Percentiles rank a stretch among this genome's conserved stretches.
These are phyloP conservation scores for Polymyxa betae DNA, from an alignment of 208 protist genomes.

Conservation along the genomic window DNA sequence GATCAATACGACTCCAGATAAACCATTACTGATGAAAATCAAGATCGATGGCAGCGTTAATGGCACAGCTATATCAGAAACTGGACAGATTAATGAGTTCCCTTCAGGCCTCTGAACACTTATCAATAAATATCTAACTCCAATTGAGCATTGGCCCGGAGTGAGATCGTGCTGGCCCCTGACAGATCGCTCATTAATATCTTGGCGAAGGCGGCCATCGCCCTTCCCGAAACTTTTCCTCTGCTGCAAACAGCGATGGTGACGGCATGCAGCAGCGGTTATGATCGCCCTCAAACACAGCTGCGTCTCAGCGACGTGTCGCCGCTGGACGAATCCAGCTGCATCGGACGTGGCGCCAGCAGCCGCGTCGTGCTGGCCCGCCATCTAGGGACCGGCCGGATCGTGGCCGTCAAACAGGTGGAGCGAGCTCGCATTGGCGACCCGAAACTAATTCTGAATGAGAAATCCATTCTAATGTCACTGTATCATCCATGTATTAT, in stretches of 20 bases:
- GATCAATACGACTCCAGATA: constrained; percentile 1
- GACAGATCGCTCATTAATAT: no score
- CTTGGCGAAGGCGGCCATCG: no score
- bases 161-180: no score
- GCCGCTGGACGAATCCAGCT: no score
- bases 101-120: background rate
- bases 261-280: no score
- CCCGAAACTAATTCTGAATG: background rate
- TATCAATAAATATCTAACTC: background rate
- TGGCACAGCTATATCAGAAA: background rate
- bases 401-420: background rate
- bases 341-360: background rate
- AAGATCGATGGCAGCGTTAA: background rate
- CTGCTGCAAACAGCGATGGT: no score
- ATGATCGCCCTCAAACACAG: no score
- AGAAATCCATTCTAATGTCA: constrained; percentile 2
- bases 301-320: no score
- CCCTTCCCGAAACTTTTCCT: no score
- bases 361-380: background rate
- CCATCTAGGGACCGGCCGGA: background rate
- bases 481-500: background rate
- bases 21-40: constrained; percentile 39
- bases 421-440: background rate
- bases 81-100: constrained; percentile 25
- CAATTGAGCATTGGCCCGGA: no score